phyloP scores from a whole-genome alignment of 345 rosid genomes.

The Hevea brasiliensis region DNA sequence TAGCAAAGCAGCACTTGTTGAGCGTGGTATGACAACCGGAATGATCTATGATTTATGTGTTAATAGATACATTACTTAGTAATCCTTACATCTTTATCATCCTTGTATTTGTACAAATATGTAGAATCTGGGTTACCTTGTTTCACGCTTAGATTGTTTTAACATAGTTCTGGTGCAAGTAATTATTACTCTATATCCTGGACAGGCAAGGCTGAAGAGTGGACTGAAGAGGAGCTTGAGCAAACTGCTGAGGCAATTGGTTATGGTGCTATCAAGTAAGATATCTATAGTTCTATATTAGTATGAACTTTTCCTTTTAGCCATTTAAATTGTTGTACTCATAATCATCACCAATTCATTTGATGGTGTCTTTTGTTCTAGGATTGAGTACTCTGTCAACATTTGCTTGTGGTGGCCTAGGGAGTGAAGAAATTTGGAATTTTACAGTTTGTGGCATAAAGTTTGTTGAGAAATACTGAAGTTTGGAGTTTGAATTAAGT shows the following conservation, averaged over 20 bases:
- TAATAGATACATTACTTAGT: background rate
- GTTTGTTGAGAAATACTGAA: background rate
- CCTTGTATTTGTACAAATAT: background rate
- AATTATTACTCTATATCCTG: slow-evolving; percentile 4
- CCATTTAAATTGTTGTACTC: background rate
- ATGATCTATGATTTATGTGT: slow-evolving; percentile 10
- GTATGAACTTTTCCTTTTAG: background rate
- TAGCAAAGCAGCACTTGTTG: slow-evolving; percentile 67
- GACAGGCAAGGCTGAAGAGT: slow-evolving; percentile 80
- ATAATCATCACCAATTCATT: background rate
- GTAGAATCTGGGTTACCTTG: background rate
- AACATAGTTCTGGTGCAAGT: background rate
- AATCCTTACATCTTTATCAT: background rate
- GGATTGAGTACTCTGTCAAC: background rate
- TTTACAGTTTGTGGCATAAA: background rate
- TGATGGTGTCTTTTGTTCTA: background rate
- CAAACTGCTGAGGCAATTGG: slow-evolving; percentile 92
- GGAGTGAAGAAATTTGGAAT: background rate
- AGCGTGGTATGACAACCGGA: slow-evolving; percentile 61
- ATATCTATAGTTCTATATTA: background rate
- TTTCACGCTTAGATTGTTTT: background rate
- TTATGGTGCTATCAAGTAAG: slow-evolving; percentile 98
- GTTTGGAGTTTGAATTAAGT: background rate
- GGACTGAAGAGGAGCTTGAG: slow-evolving; percentile 85
- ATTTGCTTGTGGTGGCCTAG: background rate